These are phyloP conservation scores for Tetrahymena malaccensis DNA, from an alignment of 73 alveolate species.

Conservation along the genomic window DNA sequence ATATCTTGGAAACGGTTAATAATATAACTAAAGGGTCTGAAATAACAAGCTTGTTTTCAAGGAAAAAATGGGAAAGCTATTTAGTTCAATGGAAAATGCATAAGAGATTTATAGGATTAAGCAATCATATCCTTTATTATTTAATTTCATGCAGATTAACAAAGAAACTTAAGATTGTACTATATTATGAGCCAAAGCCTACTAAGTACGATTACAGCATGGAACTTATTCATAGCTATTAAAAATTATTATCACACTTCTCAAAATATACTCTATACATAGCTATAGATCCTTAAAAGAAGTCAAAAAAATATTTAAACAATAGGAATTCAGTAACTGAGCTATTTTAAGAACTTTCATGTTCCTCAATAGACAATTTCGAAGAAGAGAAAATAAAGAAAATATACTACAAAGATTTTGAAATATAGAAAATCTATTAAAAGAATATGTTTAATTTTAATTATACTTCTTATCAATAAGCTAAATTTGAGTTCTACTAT, in stretches of 20 bases:
- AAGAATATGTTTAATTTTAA: neutral
- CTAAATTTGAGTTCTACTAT: neutral
- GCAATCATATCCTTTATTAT: neutral
- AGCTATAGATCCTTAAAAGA: neutral
- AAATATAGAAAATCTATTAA: neutral
- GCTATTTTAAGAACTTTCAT: neutral
- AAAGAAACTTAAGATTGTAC: neutral
- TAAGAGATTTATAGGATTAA: neutral
- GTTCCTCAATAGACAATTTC: neutral
- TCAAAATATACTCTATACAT: neutral
- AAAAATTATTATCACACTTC: neutral
- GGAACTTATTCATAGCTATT: neutral
- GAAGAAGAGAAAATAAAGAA: neutral
- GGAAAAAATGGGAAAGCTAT: neutral
- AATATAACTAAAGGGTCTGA: neutral
- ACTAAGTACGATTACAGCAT: neutral
- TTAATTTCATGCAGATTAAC: neutral
- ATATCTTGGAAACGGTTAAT: neutral
- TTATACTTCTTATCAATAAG: neutral
- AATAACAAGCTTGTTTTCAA: neutral
- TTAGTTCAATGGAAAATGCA: neutral
- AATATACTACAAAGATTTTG: neutral
- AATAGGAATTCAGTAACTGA: neutral
- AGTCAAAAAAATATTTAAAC: neutral
- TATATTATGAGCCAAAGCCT: neutral